Percentiles rank a stretch among this genome's conserved stretches.
Conservation (phyloP, 371 early-diverging fungal species). For the Rhizopus delemar region DNA sequence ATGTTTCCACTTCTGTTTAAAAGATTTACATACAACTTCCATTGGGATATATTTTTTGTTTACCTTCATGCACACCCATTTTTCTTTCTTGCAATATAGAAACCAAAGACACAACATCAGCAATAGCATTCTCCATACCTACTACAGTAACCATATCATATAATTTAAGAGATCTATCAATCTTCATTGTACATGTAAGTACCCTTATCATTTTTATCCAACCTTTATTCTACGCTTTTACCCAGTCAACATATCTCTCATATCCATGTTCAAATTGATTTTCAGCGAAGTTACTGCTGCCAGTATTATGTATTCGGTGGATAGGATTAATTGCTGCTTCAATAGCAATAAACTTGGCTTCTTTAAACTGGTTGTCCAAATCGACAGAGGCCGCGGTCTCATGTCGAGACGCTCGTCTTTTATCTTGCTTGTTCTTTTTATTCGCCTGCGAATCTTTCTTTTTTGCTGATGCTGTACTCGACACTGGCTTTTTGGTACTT, state of each 20-base stretch:
- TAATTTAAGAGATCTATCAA: conserved; percentile 29
- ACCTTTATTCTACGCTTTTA: conserved; percentile 11
- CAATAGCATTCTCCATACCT: conserved; percentile 46
- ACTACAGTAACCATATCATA: conserved; percentile 41
- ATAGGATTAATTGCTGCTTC: conserved; percentile 44
- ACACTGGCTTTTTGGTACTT: neutral
- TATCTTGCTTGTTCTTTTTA: conserved; percentile 5
- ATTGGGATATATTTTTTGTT: neutral
- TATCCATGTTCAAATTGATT: conserved; percentile 39
- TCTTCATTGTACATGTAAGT: conserved; percentile 16
- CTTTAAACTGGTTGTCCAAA: conserved; percentile 6
- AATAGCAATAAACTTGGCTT: conserved; percentile 38
- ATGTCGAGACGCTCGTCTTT: neutral
- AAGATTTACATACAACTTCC: too few relatives aligned
- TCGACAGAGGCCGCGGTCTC: neutral
- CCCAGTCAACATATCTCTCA: conserved; percentile 47
- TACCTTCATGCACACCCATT: conserved; percentile 47
- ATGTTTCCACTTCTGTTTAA: conserved; percentile 37
- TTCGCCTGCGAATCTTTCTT: conserved; percentile 8
- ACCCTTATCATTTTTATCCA: neutral
- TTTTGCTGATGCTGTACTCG: neutral
- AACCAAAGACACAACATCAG: conserved; percentile 41
- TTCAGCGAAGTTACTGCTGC: neutral
- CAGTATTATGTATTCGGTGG: conserved; percentile 10
- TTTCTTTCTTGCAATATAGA: conserved; percentile 39